Percentiles rank a stretch among this genome's conserved stretches.
Conservation (phyloP, 129 eudicot species). For the Ambrosia trifida region DNA sequence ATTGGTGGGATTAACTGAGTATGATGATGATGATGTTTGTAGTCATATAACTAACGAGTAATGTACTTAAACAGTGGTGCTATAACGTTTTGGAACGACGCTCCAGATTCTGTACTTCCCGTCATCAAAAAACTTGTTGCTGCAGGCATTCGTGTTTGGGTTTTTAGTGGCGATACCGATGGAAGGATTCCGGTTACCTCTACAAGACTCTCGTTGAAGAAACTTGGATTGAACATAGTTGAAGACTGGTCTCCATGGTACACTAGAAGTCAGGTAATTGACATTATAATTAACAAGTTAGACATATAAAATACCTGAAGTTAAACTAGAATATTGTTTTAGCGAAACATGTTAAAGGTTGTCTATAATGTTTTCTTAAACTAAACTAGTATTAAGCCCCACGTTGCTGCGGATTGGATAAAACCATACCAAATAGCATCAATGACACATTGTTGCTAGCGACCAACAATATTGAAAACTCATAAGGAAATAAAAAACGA, state of each 20-base stretch:
- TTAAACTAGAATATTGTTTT: too few species aligned
- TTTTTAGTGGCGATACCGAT: constrained; percentile 76
- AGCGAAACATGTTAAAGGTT: too few species aligned
- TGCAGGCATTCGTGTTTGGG: constrained; percentile 71
- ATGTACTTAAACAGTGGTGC: constrained; percentile 35
- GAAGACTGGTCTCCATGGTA: constrained; percentile 94
- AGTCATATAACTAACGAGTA: background rate
- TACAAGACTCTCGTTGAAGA: constrained; percentile 60
- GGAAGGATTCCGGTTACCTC: constrained; percentile 86
- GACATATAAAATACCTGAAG: background rate
- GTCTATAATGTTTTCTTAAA: too few species aligned
- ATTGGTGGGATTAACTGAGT: too few species aligned
- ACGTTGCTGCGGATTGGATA: too few species aligned
- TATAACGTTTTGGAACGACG: constrained; percentile 57
- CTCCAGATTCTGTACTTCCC: constrained; percentile 62
- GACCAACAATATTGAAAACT: too few species aligned
- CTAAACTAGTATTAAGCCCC: too few species aligned
- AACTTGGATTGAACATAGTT: constrained; percentile 59
- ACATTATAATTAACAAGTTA: background rate
- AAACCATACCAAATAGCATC: too few species aligned
- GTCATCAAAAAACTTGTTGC: constrained; percentile 51
- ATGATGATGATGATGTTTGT: too few species aligned
- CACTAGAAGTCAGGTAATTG: constrained; percentile 55
- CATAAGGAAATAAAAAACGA: too few species aligned
- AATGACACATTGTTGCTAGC: too few species aligned